Conservation (phyloP, 2,329 filamentous ascomycete species). For the Ascochyta rabiei region DNA sequence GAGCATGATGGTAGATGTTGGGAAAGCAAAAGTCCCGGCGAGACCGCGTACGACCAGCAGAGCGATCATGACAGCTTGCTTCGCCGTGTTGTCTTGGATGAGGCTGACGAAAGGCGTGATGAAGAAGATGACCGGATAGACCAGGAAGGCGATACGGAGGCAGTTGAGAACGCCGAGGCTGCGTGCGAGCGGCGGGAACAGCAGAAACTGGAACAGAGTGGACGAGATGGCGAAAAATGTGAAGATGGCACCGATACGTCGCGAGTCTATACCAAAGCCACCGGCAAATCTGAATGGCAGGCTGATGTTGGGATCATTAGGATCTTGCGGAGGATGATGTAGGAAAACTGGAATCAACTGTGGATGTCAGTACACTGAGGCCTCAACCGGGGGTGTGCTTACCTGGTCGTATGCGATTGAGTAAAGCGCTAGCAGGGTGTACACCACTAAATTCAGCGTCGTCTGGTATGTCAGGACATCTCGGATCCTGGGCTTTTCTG, state of each 20-base stretch:
- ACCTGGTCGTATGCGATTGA: constrained; percentile 81
- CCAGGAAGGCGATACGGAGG: constrained; percentile 68
- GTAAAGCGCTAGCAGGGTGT: constrained; percentile 82
- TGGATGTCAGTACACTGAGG: constrained; percentile 10
- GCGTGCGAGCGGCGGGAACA: constrained; percentile 79
- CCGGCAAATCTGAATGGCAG: constrained; percentile 83
- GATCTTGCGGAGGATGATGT: constrained; percentile 68
- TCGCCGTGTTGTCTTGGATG: constrained; percentile 55
- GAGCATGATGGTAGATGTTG: constrained; percentile 85
- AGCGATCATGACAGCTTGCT: constrained; percentile 65
- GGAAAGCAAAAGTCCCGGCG: constrained; percentile 82
- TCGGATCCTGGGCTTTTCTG: constrained; percentile 49
- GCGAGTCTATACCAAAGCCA: constrained; percentile 76
- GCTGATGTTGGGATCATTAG: constrained; percentile 60
- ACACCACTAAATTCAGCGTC: constrained; percentile 74
- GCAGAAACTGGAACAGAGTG: constrained; percentile 81
- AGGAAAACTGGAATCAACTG: constrained; percentile 82
- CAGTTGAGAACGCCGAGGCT: constrained; percentile 76
- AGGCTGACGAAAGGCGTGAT: constrained; percentile 82
- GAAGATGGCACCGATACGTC: constrained; percentile 83
- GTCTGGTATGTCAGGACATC: constrained; percentile 79
- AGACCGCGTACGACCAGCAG: constrained; percentile 78
- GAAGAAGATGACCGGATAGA: constrained; percentile 78
- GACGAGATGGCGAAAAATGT: constrained; percentile 80
- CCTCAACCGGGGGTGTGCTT: background rate